phyloP scores from a whole-genome alignment of 192 early-diverging fungal genomes.

The Spinellus fusiger region DNA sequence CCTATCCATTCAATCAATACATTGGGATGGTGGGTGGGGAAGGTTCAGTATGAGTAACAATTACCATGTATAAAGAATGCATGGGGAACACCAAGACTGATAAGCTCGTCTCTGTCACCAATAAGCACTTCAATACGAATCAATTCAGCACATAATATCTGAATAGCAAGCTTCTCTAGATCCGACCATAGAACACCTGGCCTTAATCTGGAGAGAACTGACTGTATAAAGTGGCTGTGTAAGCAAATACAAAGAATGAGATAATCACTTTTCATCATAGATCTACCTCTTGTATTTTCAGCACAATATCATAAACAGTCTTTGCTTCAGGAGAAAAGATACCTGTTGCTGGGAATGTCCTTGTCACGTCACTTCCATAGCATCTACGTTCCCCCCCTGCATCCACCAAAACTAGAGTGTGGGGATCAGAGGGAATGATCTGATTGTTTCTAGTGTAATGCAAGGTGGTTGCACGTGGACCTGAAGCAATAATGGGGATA shows the following conservation, averaged over 20 bases:
- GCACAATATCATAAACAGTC: constrained; percentile 76
- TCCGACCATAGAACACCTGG: constrained; percentile 85
- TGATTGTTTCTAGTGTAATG: constrained; percentile 81
- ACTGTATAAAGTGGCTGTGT: constrained; percentile 10
- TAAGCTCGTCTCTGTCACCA: constrained; percentile 55
- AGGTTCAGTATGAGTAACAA: too few species aligned
- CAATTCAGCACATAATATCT: constrained; percentile 59
- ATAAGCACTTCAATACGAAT: constrained; percentile 66
- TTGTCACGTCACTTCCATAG: constrained; percentile 91
- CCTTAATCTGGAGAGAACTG: constrained; percentile 62
- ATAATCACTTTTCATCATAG: background rate
- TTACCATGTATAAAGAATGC: constrained; percentile 85
- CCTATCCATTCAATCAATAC: constrained; percentile 23
- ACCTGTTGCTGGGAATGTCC: constrained; percentile 78
- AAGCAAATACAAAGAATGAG: background rate
- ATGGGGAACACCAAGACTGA: constrained; percentile 60
- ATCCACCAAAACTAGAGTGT: constrained; percentile 74
- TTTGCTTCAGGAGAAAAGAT: constrained; percentile 67
- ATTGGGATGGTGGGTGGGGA: background rate
- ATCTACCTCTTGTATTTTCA: constrained; percentile 66
- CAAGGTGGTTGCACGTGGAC: constrained; percentile 70
- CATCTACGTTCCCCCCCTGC: constrained; percentile 75
- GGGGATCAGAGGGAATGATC: constrained; percentile 30
- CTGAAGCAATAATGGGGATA: constrained; percentile 77
- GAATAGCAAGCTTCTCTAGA: constrained; percentile 74